Evolutionary conservation across 202 grass and related monocot species (phyloP).

Genomic region (Eragrostis tef): DNA sequence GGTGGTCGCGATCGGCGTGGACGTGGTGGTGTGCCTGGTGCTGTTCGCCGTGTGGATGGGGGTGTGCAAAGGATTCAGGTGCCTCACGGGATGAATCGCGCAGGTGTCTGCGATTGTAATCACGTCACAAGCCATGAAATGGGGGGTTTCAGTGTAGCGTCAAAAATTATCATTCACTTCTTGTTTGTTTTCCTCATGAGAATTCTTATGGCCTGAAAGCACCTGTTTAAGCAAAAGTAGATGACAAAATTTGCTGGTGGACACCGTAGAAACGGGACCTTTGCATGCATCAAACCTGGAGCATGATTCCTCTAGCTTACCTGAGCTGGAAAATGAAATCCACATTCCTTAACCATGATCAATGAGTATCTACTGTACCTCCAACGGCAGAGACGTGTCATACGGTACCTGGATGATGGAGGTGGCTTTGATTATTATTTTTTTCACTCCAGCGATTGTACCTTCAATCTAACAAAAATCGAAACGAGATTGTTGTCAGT

Average conservation of each 20-base stretch:
- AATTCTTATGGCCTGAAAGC: neutral
- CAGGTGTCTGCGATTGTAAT: neutral
- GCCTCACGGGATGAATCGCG: slow-evolving; percentile 47
- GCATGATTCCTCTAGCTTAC: neutral
- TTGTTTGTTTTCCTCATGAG: neutral
- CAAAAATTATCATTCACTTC: neutral
- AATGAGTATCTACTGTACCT: neutral
- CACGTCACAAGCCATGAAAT: neutral
- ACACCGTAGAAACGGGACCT: too few species aligned
- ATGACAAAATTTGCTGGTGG: neutral
- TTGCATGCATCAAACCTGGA: neutral
- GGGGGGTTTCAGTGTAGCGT: neutral
- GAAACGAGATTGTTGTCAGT: too few species aligned
- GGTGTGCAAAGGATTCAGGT: slow-evolving; percentile 74
- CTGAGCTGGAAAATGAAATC: neutral
- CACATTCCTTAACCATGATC: neutral
- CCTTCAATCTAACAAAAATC: neutral
- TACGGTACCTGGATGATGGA: neutral
- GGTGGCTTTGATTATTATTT: neutral
- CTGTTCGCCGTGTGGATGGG: slow-evolving; percentile 73
- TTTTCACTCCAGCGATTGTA: neutral
- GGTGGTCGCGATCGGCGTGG: slow-evolving; percentile 56
- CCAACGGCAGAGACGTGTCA: neutral
- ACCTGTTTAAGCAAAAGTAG: neutral
- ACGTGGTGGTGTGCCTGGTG: slow-evolving; percentile 67